Evolutionary conservation across 176 grass and related monocot genomes (phyloP).

Genomic region (Carex parvula): DNA sequence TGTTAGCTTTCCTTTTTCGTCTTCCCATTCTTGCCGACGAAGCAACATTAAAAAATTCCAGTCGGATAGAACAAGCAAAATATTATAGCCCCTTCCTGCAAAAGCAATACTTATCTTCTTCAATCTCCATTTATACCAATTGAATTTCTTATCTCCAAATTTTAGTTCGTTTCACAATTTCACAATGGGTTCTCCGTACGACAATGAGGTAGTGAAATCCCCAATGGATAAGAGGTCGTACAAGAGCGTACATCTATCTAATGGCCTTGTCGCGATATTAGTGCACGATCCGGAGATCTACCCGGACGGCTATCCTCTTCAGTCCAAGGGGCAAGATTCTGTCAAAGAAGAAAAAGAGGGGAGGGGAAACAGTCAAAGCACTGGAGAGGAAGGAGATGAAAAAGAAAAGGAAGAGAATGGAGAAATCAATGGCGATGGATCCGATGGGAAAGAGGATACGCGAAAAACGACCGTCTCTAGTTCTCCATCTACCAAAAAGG

Average conservation of each 20-base stretch:
- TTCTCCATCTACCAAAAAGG: slow-evolving; percentile 68
- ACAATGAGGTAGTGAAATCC: slow-evolving; percentile 70
- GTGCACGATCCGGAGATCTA: slow-evolving; percentile 91
- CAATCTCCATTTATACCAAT: not conserved
- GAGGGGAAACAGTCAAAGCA: too few relatives aligned
- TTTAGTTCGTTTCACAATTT: not conserved
- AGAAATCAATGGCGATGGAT: slow-evolving; percentile 43
- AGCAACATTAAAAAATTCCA: not conserved
- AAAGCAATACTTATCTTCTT: not conserved
- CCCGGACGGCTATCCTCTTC: slow-evolving; percentile 36
- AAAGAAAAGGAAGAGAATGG: slow-evolving; percentile 31
- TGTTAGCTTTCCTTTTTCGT: not conserved
- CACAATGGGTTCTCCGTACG: slow-evolving; percentile 28
- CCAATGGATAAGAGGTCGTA: slow-evolving; percentile 74
- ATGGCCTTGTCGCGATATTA: slow-evolving; percentile 67
- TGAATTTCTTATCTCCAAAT: not conserved
- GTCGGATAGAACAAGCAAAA: not conserved
- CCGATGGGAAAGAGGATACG: slow-evolving; percentile 37
- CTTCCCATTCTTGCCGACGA: not conserved
- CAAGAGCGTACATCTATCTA: slow-evolving; percentile 62
- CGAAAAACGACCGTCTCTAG: slow-evolving; percentile 23
- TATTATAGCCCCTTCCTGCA: not conserved
- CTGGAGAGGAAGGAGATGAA: not conserved
- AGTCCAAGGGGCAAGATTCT: slow-evolving; percentile 7
- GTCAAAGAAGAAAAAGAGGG: slow-evolving; percentile 23